phyloP scores from a whole-genome alignment of 2,329 filamentous ascomycete genomes.

The Lachnellula arida region DNA sequence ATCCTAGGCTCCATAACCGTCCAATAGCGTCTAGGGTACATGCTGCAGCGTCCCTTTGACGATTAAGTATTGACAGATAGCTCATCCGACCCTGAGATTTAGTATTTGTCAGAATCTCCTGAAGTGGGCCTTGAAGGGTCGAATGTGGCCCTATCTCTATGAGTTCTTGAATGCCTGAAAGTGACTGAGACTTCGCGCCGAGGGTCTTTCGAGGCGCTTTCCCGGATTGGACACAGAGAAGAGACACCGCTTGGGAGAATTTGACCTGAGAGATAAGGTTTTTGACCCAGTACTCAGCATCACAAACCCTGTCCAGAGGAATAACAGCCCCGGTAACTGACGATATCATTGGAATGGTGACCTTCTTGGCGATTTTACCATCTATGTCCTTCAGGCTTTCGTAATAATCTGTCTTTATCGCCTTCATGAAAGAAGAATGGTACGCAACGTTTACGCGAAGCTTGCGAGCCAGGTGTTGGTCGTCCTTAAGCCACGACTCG shows the following conservation, averaged over 20 bases:
- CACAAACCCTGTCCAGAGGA: constrained; percentile 17
- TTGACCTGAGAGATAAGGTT: constrained; percentile 42
- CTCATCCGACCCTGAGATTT: too few relatives aligned
- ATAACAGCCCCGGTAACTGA: constrained; percentile 33
- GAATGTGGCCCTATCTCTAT: constrained; percentile 33
- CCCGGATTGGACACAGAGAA: constrained; percentile 1
- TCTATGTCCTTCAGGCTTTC: not conserved
- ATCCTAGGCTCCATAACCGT: too few relatives aligned
- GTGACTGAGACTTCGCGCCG: not conserved
- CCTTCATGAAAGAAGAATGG: constrained; percentile 34
- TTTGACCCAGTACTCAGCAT: constrained; percentile 38
- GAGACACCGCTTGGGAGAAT: constrained; percentile 36
- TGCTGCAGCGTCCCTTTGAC: too few relatives aligned
- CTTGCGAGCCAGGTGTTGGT: constrained; percentile 28
- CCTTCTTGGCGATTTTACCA: not conserved
- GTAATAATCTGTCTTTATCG: constrained; percentile 24
- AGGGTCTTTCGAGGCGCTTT: not conserved
- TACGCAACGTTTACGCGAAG: constrained; percentile 37
- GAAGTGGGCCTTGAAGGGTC: constrained; percentile 28
- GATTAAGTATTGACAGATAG: too few relatives aligned
- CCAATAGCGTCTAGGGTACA: too few relatives aligned
- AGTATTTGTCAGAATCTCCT: constrained; percentile 18
- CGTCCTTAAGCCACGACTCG: constrained; percentile 2
- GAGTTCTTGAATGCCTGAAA: constrained; percentile 5
- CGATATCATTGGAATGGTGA: constrained; percentile 36